Conservation (phyloP, 78 protist species). For the Planoprotostelium fungivorum region DNA sequence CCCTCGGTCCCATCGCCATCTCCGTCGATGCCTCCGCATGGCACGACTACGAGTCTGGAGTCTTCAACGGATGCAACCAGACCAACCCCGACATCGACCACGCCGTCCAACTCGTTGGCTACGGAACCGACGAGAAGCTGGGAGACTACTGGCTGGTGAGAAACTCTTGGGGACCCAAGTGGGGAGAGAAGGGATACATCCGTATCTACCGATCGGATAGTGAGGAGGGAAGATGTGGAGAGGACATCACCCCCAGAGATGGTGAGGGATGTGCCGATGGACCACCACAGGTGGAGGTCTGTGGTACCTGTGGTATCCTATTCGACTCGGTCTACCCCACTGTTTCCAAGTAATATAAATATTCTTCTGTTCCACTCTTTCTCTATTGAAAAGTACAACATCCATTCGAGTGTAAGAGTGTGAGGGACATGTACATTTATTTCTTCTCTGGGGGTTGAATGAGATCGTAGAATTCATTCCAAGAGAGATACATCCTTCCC, state of each 20-base stretch:
- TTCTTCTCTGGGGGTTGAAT: background rate
- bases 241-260: conserved; percentile 20
- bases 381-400: too few relatives aligned
- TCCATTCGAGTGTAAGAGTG: too few relatives aligned
- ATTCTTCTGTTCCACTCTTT: too few relatives aligned
- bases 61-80: conserved; percentile 31
- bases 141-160: conserved; percentile 43
- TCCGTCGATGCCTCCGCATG: conserved; percentile 21
- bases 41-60: conserved; percentile 24
- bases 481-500: background rate
- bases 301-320: conserved; percentile 47
- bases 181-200: conserved; percentile 48
- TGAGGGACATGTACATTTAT: too few relatives aligned
- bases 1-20: conserved; percentile 33
- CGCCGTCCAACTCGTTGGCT: conserved; percentile 19
- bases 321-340: conserved; percentile 16
- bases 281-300: conserved; percentile 1
- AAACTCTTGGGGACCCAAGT: conserved; percentile 27
- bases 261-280: conserved; percentile 43
- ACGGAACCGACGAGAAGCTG: background rate
- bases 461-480: background rate
- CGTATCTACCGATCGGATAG: background rate
- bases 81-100: conserved; percentile 17
- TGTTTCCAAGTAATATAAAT: too few relatives aligned
- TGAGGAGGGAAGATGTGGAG: conserved; percentile 9